Evolutionary conservation across 352 stramenopile species (phyloP), one percentile per base, ranked within the genome.

Genomic region (Phytopythium ostracodes): DNA sequence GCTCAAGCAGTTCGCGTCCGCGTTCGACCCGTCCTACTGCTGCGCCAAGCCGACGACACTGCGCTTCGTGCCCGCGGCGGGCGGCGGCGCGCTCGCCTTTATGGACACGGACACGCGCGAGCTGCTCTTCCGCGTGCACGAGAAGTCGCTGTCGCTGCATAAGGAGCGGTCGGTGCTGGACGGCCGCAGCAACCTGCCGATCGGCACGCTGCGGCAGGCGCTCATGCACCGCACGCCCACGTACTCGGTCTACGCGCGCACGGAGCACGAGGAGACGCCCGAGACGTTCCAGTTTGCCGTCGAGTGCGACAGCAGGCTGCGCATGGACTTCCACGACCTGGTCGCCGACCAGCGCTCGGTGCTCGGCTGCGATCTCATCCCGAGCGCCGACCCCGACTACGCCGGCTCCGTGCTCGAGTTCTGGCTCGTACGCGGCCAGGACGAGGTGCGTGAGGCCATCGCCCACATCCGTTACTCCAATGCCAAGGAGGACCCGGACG

Each of bases 181-280:
- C 54, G 71, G 59, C n/a, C 68, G 62, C 40, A 72, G 66, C 36
- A 47, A 67, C 36, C 57, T 78, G 29, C 71, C 71, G 2, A 56
- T 78, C 29, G 71, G 65, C 17, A 78, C 68, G 24, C 58, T 78
- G 44, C 67, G 71, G 4, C 64, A 67, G 17, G 64, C 67, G 27
- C 68, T 78, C 56, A 70, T 78, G 60, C 69, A 75, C 56, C 56
- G 65, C 42, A 73, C 59, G 44, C 67, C 67, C 49, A 73, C 71
- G 0, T 78, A 78, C 55, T 73, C 62, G 60, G 71, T 59, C 8
- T 78, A 76, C 46, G 59, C 65, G 29, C 63, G 65, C 36, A 78
- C 71, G 55, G 71, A 78, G 63, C 62, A 73, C 58, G 71, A 78
- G 50, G 68, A 78, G 50, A 70, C 68, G 31, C 71, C 71, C 36